Evolutionary conservation across 371 early-diverging fungal genomes (phyloP).

Genomic region (Lichtheimia corymbifera): DNA sequence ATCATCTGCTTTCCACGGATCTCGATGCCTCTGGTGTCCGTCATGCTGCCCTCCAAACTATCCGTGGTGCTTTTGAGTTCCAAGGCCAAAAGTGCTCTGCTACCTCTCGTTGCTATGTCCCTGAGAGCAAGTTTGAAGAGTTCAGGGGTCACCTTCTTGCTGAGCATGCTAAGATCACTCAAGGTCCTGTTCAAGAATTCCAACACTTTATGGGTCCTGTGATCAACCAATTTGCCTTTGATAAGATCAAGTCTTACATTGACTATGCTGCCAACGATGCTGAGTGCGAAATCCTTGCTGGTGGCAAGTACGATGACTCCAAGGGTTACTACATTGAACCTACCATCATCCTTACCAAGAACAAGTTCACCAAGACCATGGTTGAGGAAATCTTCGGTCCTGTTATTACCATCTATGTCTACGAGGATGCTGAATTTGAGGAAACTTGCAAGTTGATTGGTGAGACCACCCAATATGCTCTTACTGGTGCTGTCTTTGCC

Average conservation of each 20-base stretch:
- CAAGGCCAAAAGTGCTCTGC: conserved; percentile 98
- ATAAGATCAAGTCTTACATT: conserved; percentile 90
- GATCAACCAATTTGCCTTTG: conserved; percentile 90
- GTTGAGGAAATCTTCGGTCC: conserved; percentile 97
- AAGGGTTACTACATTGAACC: conserved; percentile 93
- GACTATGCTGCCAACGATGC: conserved; percentile 67
- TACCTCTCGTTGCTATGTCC: conserved; percentile 88
- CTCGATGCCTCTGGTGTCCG: conserved; percentile 67
- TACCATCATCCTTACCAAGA: conserved; percentile 87
- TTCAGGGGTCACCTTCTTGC: conserved; percentile 69
- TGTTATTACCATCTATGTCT: conserved; percentile 91
- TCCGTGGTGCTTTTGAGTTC: conserved; percentile 96
- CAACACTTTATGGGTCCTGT: conserved; percentile 80
- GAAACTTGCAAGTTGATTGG: conserved; percentile 75
- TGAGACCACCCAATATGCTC: conserved; percentile 83
- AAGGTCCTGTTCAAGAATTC: conserved; percentile 84
- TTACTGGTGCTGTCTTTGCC: conserved; percentile 92
- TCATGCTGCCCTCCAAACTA: conserved; percentile 72
- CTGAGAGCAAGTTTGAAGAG: conserved; percentile 79
- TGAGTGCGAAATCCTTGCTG: conserved; percentile 77
- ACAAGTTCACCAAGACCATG: conserved; percentile 86
- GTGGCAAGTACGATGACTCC: conserved; percentile 82
- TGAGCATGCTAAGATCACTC: conserved; percentile 77
- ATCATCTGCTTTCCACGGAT: conserved; percentile 86
- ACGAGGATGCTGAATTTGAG: conserved; percentile 84